Evolutionary conservation across 2,329 filamentous ascomycete genomes (phyloP), one percentile per base, ranked within the genome.

Genomic region (Alternaria alternata): DNA sequence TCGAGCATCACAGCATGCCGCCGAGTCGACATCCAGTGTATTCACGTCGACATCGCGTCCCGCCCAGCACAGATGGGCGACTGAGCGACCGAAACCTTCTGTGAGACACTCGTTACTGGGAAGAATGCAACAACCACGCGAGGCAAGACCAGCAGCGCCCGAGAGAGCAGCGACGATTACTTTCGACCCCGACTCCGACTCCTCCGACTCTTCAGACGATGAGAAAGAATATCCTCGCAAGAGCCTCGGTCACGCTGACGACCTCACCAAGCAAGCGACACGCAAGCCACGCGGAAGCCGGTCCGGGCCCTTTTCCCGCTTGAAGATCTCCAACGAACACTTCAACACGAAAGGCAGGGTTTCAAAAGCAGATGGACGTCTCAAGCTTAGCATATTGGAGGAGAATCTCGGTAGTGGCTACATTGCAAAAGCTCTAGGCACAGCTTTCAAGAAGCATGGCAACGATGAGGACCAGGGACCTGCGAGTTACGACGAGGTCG

Each of bases 371-470:
- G 91, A 93, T 74, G 91, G 91, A 0, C 84, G 91, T 22, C 78
- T 94, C 49, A 88, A 87, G 62, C 91, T 94, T 62, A 90, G 88
- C 5, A 84, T 93, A 70, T 43, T 71, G 7, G 89, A 89, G 54
- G 90, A 93, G 72, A 89, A 86, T 1, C 85, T 85, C 57, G 88
- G 89, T 65, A 88, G 82, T 1, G 91, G 91, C 11, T 92, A 92
- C 67, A 81, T 93, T 26, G 89, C 89, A 43, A 92, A 93, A 71
- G 89, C 90, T 3, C 80, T 94, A 0, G 90, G 90, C 3, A 84
- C 86, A 2, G 87, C 87, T 4, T 82, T 91, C 44, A 82, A 85
- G 55, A 86, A 86, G 65, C 84, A 89, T 39, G 76, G 88, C 0
- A 78, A 77, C 1, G 73, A 75, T 11, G 75, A 76, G 24, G 72